Base-by-base conservation (phyloP, 2,329 filamentous ascomycete species). In the Fusarium piperis region DNA sequence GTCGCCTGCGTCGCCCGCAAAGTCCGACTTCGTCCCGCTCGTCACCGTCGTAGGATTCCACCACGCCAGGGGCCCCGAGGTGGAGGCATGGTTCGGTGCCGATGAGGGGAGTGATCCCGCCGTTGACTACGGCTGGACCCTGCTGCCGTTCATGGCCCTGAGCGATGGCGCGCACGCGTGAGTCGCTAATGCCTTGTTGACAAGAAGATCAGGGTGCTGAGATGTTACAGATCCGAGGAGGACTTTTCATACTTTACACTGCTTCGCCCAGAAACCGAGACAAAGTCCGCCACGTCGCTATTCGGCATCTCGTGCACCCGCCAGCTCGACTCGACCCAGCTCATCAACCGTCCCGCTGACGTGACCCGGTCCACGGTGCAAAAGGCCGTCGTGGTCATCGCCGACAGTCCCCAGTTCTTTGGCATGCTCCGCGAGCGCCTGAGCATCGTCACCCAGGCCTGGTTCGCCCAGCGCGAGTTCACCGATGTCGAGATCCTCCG, bases 211-310 rank as follows among this genome's bases (percentile, higher is more conserved):
- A 65, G 32, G 41, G 58, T 64, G 63, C 74, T 75, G 59, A 76
- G 65, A 61, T 38, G 36, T 35, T 76, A 94, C 77, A 96, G 93
- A 62, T 91, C 93, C 23, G 92, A 92, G 64, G 96, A 99, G 83
- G 96, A 98, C 83, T 99, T 98, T 85, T 98, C 95, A 58, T 99
- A 99, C 84, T 99, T 99, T 81, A 98, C 95, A 10, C 90, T 99
- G 58, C 87, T 94, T 65, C 89, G 90, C 32, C 90, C 91, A 52
- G 87, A 86, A 61, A 86, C 83, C 70, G 82, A 82, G 58, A 76
- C 80, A 20, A 79, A 83, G 35, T 89, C 91, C 8, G 89, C 90
- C 32, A 94, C 93, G 3, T 97, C 94, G 26, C 89, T 99, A 23
- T 99, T 99, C 79, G 96, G 96, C 69, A 98, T 99, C 78, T 93